Evolutionary conservation across 768 basidiomycete species (phyloP).

Genomic region (Dioszegia crocea): DNA sequence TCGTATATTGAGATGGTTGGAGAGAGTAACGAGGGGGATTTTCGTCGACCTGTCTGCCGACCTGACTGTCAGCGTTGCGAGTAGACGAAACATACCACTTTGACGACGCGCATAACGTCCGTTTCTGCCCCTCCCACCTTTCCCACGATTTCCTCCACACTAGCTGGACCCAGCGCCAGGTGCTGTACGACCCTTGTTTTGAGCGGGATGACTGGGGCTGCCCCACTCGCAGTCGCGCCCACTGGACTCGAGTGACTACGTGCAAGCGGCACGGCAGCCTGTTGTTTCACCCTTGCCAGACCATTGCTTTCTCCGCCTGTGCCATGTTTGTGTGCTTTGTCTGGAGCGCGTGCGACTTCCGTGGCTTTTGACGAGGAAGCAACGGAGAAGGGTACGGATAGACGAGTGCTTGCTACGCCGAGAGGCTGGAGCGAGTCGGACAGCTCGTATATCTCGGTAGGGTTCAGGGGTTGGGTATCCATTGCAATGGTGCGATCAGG

Average conservation of each 20-base stretch:
- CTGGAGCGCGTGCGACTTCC: conserved; percentile 10
- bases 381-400: conserved; percentile 22
- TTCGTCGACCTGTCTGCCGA: conserved; percentile 17
- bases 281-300: background rate
- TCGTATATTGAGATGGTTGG: conserved; percentile 34
- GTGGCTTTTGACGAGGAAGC: background rate
- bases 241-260: background rate
- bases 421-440: conserved; percentile 12
- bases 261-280: background rate
- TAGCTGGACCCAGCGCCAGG: conserved; percentile 35
- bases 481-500: conserved; percentile 24
- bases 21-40: conserved; percentile 26
- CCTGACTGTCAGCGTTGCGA: conserved; percentile 14
- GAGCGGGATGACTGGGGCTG: conserved; percentile 24
- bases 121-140: conserved; percentile 32
- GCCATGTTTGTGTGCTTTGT: conserved; percentile 13
- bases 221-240: background rate
- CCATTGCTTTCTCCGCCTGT: background rate
- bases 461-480: conserved; percentile 13
- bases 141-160: conserved; percentile 22
- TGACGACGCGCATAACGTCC: conserved; percentile 41
- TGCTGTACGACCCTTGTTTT: conserved; percentile 43
- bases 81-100: conserved; percentile 27
- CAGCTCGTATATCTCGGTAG: conserved; percentile 28
- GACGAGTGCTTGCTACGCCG: conserved; percentile 22